Conservation (phyloP, 768 basidiomycete species). For the Phylloporus rhodoxanthus region DNA sequence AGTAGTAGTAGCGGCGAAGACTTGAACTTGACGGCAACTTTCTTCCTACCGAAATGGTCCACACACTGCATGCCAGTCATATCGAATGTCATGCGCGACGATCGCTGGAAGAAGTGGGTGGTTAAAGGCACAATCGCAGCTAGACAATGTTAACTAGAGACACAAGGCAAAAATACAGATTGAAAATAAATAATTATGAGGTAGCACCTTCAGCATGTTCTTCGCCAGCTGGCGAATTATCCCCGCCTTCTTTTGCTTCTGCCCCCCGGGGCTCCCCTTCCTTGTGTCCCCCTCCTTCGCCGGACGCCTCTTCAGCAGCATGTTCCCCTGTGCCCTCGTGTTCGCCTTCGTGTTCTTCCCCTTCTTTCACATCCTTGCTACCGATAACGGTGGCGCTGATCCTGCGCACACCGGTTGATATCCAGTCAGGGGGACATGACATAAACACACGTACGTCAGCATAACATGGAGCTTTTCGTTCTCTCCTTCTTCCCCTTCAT, state of each 20-base stretch:
- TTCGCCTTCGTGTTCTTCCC: conserved; percentile 31
- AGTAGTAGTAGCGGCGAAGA: too few relatives aligned
- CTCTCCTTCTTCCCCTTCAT: conserved; percentile 40
- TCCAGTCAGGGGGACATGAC: not conserved
- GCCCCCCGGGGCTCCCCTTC: conserved; percentile 17
- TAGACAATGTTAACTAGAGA: conserved; percentile 1
- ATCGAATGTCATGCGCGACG: too few relatives aligned
- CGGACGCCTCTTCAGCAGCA: conserved; percentile 25
- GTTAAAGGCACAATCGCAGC: too few relatives aligned
- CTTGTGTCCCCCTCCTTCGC: conserved; percentile 23
- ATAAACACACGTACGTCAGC: conserved; percentile 52
- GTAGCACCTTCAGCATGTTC: conserved; percentile 12
- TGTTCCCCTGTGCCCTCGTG: conserved; percentile 21
- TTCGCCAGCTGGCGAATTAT: conserved; percentile 15
- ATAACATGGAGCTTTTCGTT: conserved; percentile 65
- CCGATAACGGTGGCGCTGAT: conserved; percentile 74
- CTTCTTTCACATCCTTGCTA: conserved; percentile 51
- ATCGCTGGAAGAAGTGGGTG: too few relatives aligned
- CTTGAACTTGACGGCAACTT: too few relatives aligned
- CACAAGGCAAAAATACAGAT: conserved; percentile 8
- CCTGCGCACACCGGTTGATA: conserved; percentile 31
- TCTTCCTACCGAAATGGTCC: too few relatives aligned
- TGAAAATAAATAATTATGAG: conserved; percentile 8
- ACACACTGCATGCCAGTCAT: too few relatives aligned
- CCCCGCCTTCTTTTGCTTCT: conserved; percentile 22